Percentiles rank a stretch among this genome's conserved stretches.
These are phyloP conservation scores for Phytophthora hibernalis DNA, from an alignment of 352 stramenopile species.

Conservation along the genomic window DNA sequence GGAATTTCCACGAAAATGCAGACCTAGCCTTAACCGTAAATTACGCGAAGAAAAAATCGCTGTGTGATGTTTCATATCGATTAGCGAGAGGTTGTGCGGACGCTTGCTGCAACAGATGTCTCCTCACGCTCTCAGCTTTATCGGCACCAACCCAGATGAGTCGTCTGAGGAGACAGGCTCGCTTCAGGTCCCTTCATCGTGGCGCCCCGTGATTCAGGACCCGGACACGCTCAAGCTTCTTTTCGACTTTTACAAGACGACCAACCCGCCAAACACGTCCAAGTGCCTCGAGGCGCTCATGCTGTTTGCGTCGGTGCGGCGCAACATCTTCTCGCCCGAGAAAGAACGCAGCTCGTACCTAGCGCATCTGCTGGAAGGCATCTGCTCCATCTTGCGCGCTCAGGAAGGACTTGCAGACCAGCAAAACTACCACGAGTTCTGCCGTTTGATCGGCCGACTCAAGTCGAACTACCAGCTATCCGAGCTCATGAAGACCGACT, in stretches of 20 bases:
- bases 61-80: no score
- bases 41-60: no score
- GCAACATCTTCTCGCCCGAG: slow-evolving; percentile 97
- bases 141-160: slow-evolving; percentile 98
- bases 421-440: slow-evolving; percentile 99
- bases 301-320: slow-evolving; percentile 94
- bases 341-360: slow-evolving; percentile 96
- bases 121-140: no score
- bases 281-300: slow-evolving; percentile 98
- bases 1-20: no score
- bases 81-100: no score
- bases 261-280: slow-evolving; percentile 91
- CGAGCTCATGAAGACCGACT: slow-evolving; percentile 96
- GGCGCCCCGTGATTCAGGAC: slow-evolving; percentile 94
- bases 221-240: slow-evolving; percentile 94
- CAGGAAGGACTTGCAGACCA: slow-evolving; percentile 97
- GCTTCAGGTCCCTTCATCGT: slow-evolving; percentile 97
- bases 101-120: no score
- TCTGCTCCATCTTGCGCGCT: slow-evolving; percentile 94
- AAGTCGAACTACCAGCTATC: slow-evolving; percentile 99
- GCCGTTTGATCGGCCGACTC: slow-evolving; percentile 95
- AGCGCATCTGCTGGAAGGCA: slow-evolving; percentile 92
- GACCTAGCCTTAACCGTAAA: no score
- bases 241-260: slow-evolving; percentile 97
- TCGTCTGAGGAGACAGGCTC: slow-evolving; percentile 97